phyloP scores from a whole-genome alignment of 2,329 filamentous ascomycete genomes.

The Ceratocystis papillata region DNA sequence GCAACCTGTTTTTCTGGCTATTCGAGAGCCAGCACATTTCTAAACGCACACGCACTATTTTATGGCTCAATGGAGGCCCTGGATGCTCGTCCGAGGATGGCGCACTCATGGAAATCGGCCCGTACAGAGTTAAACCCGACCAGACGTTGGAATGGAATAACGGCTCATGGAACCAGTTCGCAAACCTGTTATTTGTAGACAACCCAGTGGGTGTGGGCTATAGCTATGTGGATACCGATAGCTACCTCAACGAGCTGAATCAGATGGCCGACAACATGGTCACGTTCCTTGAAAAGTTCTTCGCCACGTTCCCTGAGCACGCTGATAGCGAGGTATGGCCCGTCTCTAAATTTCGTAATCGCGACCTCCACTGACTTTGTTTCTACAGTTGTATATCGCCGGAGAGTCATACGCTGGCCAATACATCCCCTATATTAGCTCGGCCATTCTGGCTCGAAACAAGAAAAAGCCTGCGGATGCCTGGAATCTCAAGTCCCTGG shows the following conservation, averaged over 20 bases:
- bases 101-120: constrained; percentile 89
- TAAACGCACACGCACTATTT: constrained; percentile 76
- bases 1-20: constrained; percentile 98
- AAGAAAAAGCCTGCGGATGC: constrained; percentile 39
- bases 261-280: constrained; percentile 87
- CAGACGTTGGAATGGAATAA: constrained; percentile 66
- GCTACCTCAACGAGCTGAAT: constrained; percentile 71
- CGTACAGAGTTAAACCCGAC: constrained; percentile 73
- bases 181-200: constrained; percentile 92
- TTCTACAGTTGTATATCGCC: constrained; percentile 69
- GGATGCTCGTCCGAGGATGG: constrained; percentile 97
- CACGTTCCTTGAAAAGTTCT: constrained; percentile 83
- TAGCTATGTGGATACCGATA: constrained; percentile 87
- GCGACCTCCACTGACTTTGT: constrained; percentile 9
- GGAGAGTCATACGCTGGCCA: constrained; percentile 93
- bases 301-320: constrained; percentile 80
- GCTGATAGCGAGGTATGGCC: constrained; percentile 72
- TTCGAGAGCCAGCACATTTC: constrained; percentile 93
- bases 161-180: constrained; percentile 97
- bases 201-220: constrained; percentile 94
- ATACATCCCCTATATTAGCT: constrained; percentile 94
- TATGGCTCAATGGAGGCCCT: constrained; percentile 95
- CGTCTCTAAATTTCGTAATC: background rate
- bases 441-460: constrained; percentile 80
- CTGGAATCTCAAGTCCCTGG: constrained; percentile 74